Percentiles rank a stretch among this genome's conserved stretches.
These are phyloP conservation scores for Xylariaceae sp. DNA, from an alignment of 2,329 filamentous ascomycete genomes.

Conservation along the genomic window DNA sequence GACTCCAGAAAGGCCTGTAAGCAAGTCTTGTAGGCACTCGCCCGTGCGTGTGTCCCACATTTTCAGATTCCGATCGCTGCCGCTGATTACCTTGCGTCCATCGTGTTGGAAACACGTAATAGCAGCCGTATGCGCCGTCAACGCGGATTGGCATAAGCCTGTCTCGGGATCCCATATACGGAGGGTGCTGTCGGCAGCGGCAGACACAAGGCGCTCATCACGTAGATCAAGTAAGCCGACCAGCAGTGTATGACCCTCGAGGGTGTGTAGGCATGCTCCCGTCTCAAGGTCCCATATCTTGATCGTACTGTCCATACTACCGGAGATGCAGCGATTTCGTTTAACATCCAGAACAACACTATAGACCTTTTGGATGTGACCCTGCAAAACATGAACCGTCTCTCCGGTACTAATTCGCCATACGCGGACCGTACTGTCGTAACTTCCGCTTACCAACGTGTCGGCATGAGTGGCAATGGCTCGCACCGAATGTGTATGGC, in stretches of 20 bases:
- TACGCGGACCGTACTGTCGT: constrained; percentile 89
- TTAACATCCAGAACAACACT: constrained; percentile 90
- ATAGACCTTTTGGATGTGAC: constrained; percentile 91
- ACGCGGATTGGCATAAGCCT: constrained; percentile 80
- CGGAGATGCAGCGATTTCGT: constrained; percentile 92
- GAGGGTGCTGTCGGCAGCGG: constrained; percentile 89
- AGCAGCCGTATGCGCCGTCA: constrained; percentile 91
- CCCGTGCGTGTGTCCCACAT: constrained; percentile 97
- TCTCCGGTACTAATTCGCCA: constrained; percentile 98
- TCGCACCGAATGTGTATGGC: constrained; percentile 89
- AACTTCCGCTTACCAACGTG: constrained; percentile 94
- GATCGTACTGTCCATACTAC: constrained; percentile 96
- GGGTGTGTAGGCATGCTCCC: constrained; percentile 76
- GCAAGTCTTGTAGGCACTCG: constrained; percentile 84
- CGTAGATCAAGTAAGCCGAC: constrained; percentile 88
- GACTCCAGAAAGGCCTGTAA: constrained; percentile 91
- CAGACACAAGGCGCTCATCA: constrained; percentile 85
- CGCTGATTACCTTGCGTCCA: constrained; percentile 91
- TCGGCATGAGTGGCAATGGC: constrained; percentile 94
- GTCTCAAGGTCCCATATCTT: constrained; percentile 96
- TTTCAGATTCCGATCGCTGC: constrained; percentile 91
- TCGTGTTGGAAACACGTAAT: constrained; percentile 99
- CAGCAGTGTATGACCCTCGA: constrained; percentile 88
- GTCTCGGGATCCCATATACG: constrained; percentile 96
- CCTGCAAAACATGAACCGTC: constrained; percentile 73